Evolutionary conservation across 2,329 filamentous ascomycete genomes (phyloP).

Genomic region (Penicillium sp.): DNA sequence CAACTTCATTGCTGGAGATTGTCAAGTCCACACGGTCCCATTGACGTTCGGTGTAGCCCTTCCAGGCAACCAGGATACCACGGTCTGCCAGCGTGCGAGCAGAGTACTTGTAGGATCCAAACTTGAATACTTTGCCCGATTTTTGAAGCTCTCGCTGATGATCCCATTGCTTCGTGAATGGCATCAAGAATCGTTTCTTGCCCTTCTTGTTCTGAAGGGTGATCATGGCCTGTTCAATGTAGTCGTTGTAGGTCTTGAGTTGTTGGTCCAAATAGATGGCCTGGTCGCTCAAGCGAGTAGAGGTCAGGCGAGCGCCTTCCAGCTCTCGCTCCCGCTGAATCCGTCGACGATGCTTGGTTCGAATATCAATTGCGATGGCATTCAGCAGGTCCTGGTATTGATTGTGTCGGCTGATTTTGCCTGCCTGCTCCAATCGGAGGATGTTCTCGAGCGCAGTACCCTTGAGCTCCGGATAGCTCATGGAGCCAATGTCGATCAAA

Average conservation of each 20-base stretch:
- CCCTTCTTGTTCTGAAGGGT: constrained; percentile 96
- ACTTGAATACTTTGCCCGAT: constrained; percentile 88
- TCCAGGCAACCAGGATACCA: constrained; percentile 89
- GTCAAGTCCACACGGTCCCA: constrained; percentile 93
- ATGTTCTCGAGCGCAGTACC: constrained; percentile 90
- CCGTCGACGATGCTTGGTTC: constrained; percentile 88
- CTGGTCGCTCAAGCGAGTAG: constrained; percentile 51
- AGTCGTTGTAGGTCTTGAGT: constrained; percentile 96
- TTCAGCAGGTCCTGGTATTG: constrained; percentile 98
- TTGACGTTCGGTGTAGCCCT: constrained; percentile 71
- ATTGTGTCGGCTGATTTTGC: constrained; percentile 79
- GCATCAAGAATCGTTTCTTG: constrained; percentile 88
- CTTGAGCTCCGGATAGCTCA: constrained; percentile 90
- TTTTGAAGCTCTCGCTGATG: constrained; percentile 94
- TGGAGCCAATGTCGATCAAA: constrained; percentile 79
- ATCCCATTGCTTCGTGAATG: constrained; percentile 98
- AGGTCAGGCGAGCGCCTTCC: constrained; percentile 53
- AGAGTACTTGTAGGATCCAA: constrained; percentile 96
- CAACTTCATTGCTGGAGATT: constrained; percentile 88
- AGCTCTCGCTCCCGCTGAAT: constrained; percentile 88
- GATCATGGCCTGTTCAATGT: constrained; percentile 97
- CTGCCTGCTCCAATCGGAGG: constrained; percentile 76
- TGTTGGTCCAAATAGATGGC: constrained; percentile 90
- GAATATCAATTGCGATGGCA: constrained; percentile 91
- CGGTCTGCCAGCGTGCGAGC: constrained; percentile 84